Conservation (phyloP, 1,284 basidiomycete species). For the Spongiforma sp. region DNA sequence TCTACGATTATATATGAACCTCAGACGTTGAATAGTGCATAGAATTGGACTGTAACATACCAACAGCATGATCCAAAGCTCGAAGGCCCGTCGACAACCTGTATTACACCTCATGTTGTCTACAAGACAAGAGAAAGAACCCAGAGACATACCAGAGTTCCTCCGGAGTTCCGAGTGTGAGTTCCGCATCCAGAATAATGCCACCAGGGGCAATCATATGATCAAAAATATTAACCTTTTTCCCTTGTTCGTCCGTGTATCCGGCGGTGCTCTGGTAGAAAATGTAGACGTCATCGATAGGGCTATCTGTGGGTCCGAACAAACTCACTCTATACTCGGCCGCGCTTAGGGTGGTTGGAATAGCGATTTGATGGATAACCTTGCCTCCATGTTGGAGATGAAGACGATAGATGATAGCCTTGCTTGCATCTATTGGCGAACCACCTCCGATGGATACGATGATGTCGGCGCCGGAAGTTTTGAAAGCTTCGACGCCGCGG, state of each 20-base stretch:
- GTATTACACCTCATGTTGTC: conserved; percentile 18
- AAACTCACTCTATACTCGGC: conserved; percentile 73
- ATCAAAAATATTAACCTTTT: conserved; percentile 66
- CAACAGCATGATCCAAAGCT: conserved; percentile 81
- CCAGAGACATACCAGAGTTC: conserved; percentile 62
- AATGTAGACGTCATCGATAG: conserved; percentile 12
- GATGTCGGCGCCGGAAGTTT: conserved; percentile 62
- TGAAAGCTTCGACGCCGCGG: conserved; percentile 64
- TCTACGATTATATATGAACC: too few relatives aligned
- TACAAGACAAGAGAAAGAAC: conserved; percentile 19
- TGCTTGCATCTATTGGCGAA: conserved; percentile 79
- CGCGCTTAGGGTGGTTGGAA: conserved; percentile 83
- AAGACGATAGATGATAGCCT: conserved; percentile 68
- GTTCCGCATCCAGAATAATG: conserved; percentile 79
- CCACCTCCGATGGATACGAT: conserved; percentile 81
- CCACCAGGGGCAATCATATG: conserved; percentile 65
- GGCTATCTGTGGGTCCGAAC: conserved; percentile 1
- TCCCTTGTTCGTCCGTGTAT: conserved; percentile 73
- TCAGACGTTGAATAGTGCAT: neutral
- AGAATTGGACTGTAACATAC: conserved; percentile 40
- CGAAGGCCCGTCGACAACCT: conserved; percentile 83
- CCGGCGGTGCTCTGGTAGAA: conserved; percentile 63
- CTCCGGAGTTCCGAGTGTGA: conserved; percentile 77
- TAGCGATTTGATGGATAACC: conserved; percentile 63
- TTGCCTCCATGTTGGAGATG: conserved; percentile 58